Evolutionary conservation across 176 grass and related monocot genomes (phyloP).

Genomic region (Alopecurus myosuroides): DNA sequence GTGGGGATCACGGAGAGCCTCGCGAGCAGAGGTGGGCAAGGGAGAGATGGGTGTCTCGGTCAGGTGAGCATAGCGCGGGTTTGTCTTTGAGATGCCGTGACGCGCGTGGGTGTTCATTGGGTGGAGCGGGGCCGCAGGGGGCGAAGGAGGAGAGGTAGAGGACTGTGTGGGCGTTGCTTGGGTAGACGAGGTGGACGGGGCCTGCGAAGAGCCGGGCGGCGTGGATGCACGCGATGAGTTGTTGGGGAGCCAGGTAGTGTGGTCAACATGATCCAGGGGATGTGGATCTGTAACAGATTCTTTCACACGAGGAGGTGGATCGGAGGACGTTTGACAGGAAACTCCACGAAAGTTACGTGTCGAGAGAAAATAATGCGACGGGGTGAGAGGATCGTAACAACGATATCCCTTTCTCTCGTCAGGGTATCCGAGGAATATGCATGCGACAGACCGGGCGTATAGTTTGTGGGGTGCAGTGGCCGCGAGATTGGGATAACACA

Average conservation of each 20-base stretch:
- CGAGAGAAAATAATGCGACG: background rate
- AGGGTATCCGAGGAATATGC: background rate
- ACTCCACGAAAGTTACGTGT: background rate
- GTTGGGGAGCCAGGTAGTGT: too few species aligned
- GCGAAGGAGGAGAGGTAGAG: too few species aligned
- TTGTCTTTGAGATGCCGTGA: background rate
- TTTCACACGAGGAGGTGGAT: accelerated
- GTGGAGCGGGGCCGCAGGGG: too few species aligned
- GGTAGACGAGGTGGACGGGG: too few species aligned
- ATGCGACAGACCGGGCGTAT: background rate
- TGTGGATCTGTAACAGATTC: background rate
- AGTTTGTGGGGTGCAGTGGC: background rate
- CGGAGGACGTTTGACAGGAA: background rate
- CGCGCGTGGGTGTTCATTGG: background rate
- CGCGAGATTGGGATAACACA: background rate
- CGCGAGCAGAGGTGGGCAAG: background rate
- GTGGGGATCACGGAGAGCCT: background rate
- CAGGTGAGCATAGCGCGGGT: background rate
- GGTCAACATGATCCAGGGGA: background rate
- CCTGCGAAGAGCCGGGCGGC: too few species aligned
- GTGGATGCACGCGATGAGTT: too few species aligned
- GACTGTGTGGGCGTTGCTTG: too few species aligned
- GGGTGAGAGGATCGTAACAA: background rate
- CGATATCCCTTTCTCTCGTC: background rate
- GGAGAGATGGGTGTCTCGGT: background rate